Percentiles rank a stretch among this genome's conserved stretches.
These are phyloP conservation scores for Nicotiana otophora DNA, from an alignment of 257 asterid genomes.

Conservation along the genomic window DNA sequence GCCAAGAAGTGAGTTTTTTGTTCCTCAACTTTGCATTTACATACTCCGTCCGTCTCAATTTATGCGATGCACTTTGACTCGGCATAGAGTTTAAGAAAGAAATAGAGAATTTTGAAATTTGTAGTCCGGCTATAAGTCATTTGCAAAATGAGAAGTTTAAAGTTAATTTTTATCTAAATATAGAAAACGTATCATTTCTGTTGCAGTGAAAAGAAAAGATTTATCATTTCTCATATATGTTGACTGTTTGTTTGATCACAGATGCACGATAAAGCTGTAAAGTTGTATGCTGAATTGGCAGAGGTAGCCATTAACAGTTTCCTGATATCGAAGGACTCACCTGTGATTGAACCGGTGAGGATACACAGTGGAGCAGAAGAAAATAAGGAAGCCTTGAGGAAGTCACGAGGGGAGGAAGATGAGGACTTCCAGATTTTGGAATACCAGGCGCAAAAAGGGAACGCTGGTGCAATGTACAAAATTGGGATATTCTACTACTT, in stretches of 20 bases:
- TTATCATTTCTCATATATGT: neutral
- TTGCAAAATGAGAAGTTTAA: too few relatives aligned
- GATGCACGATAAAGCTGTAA: constrained; percentile 95
- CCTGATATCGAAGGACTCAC: constrained; percentile 88
- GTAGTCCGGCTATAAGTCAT: too few relatives aligned
- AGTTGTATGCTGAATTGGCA: constrained; percentile 88
- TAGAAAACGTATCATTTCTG: neutral
- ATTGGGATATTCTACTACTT: constrained; percentile 89
- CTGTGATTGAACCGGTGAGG: constrained; percentile 88
- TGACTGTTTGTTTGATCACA: constrained; percentile 26
- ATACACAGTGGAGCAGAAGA: constrained; percentile 98
- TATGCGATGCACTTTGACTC: too few relatives aligned
- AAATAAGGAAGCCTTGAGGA: constrained; percentile 89
- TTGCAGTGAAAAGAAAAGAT: neutral
- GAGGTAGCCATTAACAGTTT: constrained; percentile 91
- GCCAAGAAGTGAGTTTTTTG: constrained; percentile 64
- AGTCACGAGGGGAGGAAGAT: constrained; percentile 96
- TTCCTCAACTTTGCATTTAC: neutral
- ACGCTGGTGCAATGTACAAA: constrained; percentile 92
- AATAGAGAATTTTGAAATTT: too few relatives aligned
- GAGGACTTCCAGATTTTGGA: constrained; percentile 97
- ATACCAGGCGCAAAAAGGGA: constrained; percentile 93
- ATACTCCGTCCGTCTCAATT: too few relatives aligned
- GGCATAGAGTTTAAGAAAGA: too few relatives aligned
- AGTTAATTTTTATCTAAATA: too few relatives aligned